These are phyloP conservation scores for Trichothecium sympodiale DNA, from an alignment of 2,329 filamentous ascomycete species.

Conservation along the genomic window DNA sequence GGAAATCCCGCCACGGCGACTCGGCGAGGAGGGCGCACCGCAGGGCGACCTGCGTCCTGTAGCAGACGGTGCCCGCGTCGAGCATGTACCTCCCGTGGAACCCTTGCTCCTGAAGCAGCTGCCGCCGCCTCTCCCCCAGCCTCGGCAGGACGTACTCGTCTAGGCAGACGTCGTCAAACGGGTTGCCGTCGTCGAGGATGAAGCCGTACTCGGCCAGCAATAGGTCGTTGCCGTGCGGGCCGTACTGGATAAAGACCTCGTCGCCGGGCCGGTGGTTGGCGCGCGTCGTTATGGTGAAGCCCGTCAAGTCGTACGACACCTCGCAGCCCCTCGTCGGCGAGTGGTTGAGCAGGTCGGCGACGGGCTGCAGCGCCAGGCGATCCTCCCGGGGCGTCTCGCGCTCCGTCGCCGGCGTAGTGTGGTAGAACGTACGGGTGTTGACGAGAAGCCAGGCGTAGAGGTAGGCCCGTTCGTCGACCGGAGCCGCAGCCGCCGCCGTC, in stretches of 20 bases:
- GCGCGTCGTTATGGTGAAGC: slow-evolving; percentile 44
- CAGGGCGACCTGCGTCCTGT: slow-evolving; percentile 44
- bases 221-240: slow-evolving; percentile 58
- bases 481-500: no score
- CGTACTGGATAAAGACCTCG: slow-evolving; percentile 60
- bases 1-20: slow-evolving; percentile 29
- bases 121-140: slow-evolving; percentile 24
- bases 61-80: slow-evolving; percentile 38
- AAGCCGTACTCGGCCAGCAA: slow-evolving; percentile 30
- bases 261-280: slow-evolving; percentile 41
- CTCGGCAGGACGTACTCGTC: slow-evolving; percentile 34
- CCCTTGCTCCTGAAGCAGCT: slow-evolving; percentile 29
- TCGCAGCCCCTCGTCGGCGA: slow-evolving; percentile 39
- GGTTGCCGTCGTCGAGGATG: slow-evolving; percentile 20
- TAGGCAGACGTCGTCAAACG: slow-evolving; percentile 38
- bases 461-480: slow-evolving; percentile 28
- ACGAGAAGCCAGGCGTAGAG: slow-evolving; percentile 47
- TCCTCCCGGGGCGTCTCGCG: slow-evolving; percentile 33
- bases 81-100: slow-evolving; percentile 42
- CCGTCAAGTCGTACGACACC: slow-evolving; percentile 36
- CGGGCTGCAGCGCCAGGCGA: slow-evolving; percentile 58
- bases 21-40: slow-evolving; percentile 23
- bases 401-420: slow-evolving; percentile 33
- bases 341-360: slow-evolving; percentile 63
- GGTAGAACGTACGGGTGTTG: slow-evolving; percentile 54